phyloP scores from a whole-genome alignment of 2,329 filamentous ascomycete genomes.

The Exserohilum turcica region DNA sequence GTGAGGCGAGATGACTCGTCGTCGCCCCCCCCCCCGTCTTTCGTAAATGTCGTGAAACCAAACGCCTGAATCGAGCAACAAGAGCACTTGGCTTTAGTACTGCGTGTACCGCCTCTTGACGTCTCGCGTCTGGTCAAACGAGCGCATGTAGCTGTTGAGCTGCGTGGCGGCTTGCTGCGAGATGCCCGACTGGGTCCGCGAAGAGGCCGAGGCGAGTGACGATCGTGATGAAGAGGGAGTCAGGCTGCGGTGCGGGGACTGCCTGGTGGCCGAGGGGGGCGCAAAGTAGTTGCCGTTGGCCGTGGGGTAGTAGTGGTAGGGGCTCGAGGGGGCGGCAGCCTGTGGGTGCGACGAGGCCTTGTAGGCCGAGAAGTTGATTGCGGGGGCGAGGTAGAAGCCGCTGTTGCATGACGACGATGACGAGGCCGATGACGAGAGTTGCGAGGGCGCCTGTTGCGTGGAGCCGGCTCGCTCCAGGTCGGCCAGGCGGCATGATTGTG shows the following conservation, averaged over 20 bases:
- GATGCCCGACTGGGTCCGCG: slow-evolving; percentile 57
- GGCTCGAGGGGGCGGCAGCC: slow-evolving; percentile 55
- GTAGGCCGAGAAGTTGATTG: slow-evolving; percentile 73
- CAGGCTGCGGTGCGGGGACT: slow-evolving; percentile 49
- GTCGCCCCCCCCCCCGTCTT: no score
- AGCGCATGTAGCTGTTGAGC: slow-evolving; percentile 82
- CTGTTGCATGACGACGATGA: slow-evolving; percentile 57
- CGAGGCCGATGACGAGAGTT: slow-evolving; percentile 60
- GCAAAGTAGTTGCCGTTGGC: slow-evolving; percentile 47
- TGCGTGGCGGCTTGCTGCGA: slow-evolving; percentile 80
- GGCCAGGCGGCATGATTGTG: slow-evolving; percentile 84
- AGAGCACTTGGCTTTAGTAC: slow-evolving; percentile 23
- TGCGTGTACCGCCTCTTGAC: slow-evolving; percentile 50
- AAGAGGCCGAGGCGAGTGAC: slow-evolving; percentile 77
- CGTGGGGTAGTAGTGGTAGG: slow-evolving; percentile 45
- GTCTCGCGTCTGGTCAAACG: slow-evolving; percentile 82
- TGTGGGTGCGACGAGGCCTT: slow-evolving; percentile 60
- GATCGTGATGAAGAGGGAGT: slow-evolving; percentile 76
- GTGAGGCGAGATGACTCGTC: no score
- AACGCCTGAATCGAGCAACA: slow-evolving; percentile 22
- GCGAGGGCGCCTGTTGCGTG: slow-evolving; percentile 45
- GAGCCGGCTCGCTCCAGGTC: slow-evolving; percentile 74
- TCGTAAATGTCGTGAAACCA: slow-evolving; percentile 27
- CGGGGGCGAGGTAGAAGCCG: slow-evolving; percentile 71
- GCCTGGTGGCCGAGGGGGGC: slow-evolving; percentile 34